Base-by-base conservation (phyloP, 306 rosid species). In the Sicyos edulis region DNA sequence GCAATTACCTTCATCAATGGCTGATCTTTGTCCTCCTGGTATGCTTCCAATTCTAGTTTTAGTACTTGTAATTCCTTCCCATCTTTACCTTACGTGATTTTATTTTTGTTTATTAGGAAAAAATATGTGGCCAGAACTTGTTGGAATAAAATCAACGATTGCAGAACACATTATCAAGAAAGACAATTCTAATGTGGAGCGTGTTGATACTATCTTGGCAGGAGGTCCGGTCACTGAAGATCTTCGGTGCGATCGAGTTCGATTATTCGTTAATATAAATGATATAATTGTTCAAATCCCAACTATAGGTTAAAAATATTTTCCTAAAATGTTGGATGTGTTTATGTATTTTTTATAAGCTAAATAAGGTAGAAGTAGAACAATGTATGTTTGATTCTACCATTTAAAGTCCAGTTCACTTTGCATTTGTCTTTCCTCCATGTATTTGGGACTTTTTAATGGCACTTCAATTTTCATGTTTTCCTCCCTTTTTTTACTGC, bases 41-140 rank as follows among this genome's bases (percentile, higher is more conserved):
- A 53, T 53, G 22, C 19, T 53, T 53, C 9, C 8, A 53, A 16
- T 53, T 53, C 21, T 53, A 3, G 20, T 53, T 53, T 29, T 29
- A 29, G n/a, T n/a, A n/a, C n/a, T n/a, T n/a, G n/a, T n/a, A n/a
- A n/a, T 29, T 29, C 4, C 32, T 29, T 29, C 32, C 32, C 4
- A 29, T 29, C 32, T 29, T 29, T 29, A 29, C 32, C 32, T 29
- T 29, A 29, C 32, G 1, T 29, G 1, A 29, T 29, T 29, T 53
- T 16, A 5, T 17, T 53, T 53, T n/a, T n/a, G 3, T 4, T 21
- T 26, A 9, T 34, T 37, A 62, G 69, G 69, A 1, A 62, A 62
- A 9, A 62, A 62, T 16, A 3, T 34, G 69, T 62, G 69, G 69
- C 69, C 69, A 0, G 69, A 34, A 8, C 69, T 62, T 62, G 69